Base-by-base conservation (phyloP, 2,329 filamentous ascomycete species). In the Rutstroemia sp. region DNA sequence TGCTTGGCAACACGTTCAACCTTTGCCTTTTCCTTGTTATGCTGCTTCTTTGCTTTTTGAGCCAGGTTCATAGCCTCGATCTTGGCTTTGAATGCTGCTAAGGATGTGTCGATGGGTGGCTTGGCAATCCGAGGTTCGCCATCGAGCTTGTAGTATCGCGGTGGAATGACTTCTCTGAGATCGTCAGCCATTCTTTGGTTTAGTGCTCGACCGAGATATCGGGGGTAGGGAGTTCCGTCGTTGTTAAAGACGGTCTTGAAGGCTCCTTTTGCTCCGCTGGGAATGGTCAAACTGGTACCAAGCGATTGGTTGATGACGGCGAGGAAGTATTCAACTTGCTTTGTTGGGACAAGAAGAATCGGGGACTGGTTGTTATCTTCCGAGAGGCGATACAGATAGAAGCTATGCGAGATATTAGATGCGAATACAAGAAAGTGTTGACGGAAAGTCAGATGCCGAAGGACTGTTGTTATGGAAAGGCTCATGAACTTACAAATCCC, bases 401-500 rank as follows among this genome's bases (percentile, higher is more conserved):
- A 90, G 54, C 86, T 89, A 49, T 27, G 53, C 38, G 65, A 47
- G 65, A 47, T 49, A 30, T 50, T 41, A 52, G 23, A 6, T 9
- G 25, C 39, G 25, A 49, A 21, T 2, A 7, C 10, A 3, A 8
- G n/a, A 34, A 52, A 34, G 18, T 37, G 23, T 38, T 25, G 30
- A 34, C 4, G 30, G 10, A 8, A 7, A 7, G 9, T 34, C 55
- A n/a, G 16, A 44, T 25, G n/a, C n/a, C 10, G 42, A 52, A 44
- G 14, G 27, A 51, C 42, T 34, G 19, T 41, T 47, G 51, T 34
- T 48, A 12, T 38, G 34, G 25, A 41, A 10, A 48, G 19, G 48
- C 2, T 5, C 16, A n/a, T 46, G 48, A 51, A 56, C 85, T 77
- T 76, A 94, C 88, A 95, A 73, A 60, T 92, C 84, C 91, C 91